phyloP scores from a whole-genome alignment of 805 yeast species.

The Candida pseudoglaebosa region DNA sequence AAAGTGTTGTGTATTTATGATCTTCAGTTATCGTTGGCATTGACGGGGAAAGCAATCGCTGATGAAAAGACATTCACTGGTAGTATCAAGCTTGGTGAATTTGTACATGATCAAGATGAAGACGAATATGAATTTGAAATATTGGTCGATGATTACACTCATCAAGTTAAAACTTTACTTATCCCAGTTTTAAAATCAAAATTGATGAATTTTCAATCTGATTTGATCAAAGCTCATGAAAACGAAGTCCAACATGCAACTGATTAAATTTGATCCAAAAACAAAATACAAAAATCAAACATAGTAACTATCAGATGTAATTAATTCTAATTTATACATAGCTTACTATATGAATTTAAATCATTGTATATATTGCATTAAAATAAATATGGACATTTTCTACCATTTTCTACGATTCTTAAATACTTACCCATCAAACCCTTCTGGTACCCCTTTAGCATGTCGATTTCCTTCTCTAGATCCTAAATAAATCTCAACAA shows the following conservation, averaged over 20 bases:
- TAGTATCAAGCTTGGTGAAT: slow-evolving; percentile 55
- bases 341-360: too few relatives aligned
- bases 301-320: too few relatives aligned
- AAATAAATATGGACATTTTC: too few relatives aligned
- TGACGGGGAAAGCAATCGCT: slow-evolving; percentile 37
- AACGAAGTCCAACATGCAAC: slow-evolving; percentile 57
- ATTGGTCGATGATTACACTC: slow-evolving; percentile 31
- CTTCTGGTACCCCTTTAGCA: slow-evolving; percentile 87
- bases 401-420: too few relatives aligned
- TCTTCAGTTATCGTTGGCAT: slow-evolving; percentile 48
- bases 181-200: slow-evolving; percentile 49
- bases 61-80: slow-evolving; percentile 34
- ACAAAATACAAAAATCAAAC: too few relatives aligned
- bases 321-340: too few relatives aligned
- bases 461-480: slow-evolving; percentile 54
- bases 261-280: slow-evolving; percentile 8
- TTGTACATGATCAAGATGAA: slow-evolving; percentile 72
- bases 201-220: slow-evolving; percentile 58
- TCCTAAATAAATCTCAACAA: slow-evolving; percentile 39
- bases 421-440: slow-evolving; percentile 46
- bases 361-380: too few relatives aligned
- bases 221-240: slow-evolving; percentile 58
- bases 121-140: slow-evolving; percentile 56
- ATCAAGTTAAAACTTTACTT: slow-evolving; percentile 44
- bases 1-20: slow-evolving; percentile 75